Evolutionary conservation across 495 filamentous ascomycete genomes (phyloP), one percentile per base, ranked within the genome.

Genomic region (Chaetomium cochliodes): DNA sequence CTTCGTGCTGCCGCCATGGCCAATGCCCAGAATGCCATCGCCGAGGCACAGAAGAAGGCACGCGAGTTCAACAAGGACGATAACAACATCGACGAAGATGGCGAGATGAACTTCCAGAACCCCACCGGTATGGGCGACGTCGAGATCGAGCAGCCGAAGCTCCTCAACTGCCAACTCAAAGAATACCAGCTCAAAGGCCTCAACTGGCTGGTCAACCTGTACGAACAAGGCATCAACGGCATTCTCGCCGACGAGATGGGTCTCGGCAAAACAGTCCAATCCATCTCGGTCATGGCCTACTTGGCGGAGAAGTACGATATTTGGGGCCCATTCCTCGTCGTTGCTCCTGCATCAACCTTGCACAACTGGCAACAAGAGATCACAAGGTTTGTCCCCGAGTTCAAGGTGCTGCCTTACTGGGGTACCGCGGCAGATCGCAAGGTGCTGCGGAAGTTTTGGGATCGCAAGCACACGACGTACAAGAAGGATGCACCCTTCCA

Each of bases 301-400:
- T 88, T 98, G 22, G 94, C 94, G 12, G 96, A 98, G 77, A 88
- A 89, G 64, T 91, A 98, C 79, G 92, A 96, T 68, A 97, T 98
- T 73, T 98, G 94, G 94, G 94, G 94, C 39, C 94, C 94, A 1
- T 98, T 97, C 83, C 78, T 98, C 50, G 94, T 98, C 69, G 93
- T 98, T 70, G 96, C 94, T 7, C 94, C 94, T 2, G 91, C 94
- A 3, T 97, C 93, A 0, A 98, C 94, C 7, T 80, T 98, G 39
- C 94, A 98, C 86, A 98, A 98, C 69, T 98, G 94, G 94, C 92
- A 98, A 74, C 94, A 98, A 77, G 94, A 98, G 77, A 97, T 98
- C 70, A 82, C 91, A 46, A 90, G 83, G 69, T 98, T 98, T 76
- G 93, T 98, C 5, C 94, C 94, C 2, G 83, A 90, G 59, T 86